phyloP scores from a whole-genome alignment of 768 basidiomycete genomes.

The Candolleomyces eurysporus region DNA sequence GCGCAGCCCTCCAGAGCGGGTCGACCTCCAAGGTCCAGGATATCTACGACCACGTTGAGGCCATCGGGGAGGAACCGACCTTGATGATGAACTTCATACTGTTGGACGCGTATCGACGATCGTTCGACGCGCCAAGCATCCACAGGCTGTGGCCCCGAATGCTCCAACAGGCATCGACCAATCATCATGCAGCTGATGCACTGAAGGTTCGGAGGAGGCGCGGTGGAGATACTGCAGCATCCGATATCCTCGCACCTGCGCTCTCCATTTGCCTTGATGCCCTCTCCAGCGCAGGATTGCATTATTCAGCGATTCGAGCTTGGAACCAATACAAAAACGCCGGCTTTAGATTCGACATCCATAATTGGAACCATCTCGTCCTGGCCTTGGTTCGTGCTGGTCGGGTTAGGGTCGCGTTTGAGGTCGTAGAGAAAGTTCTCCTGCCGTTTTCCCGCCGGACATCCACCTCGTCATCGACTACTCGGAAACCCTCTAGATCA shows the following conservation, averaged over 20 bases:
- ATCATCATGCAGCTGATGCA: constrained; percentile 8
- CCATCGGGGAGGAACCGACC: constrained; percentile 54
- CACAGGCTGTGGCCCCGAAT: constrained; percentile 57
- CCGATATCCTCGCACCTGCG: constrained; percentile 69
- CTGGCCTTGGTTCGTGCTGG: constrained; percentile 77
- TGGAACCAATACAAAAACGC: constrained; percentile 65
- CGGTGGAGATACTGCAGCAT: constrained; percentile 14
- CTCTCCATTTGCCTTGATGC: constrained; percentile 82
- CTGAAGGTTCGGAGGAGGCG: background rate
- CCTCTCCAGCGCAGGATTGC: constrained; percentile 60
- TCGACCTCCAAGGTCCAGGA: constrained; percentile 54
- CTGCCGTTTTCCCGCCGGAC: constrained; percentile 41
- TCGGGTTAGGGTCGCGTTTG: constrained; percentile 80
- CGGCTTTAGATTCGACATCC: constrained; percentile 79
- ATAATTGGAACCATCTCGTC: constrained; percentile 89
- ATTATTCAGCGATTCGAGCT: constrained; percentile 55
- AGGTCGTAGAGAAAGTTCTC: constrained; percentile 75
- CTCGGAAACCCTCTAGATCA: background rate
- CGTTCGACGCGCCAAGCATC: constrained; percentile 52
- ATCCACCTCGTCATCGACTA: background rate
- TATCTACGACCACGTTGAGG: constrained; percentile 49
- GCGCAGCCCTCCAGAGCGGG: constrained; percentile 42
- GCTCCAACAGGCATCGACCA: background rate
- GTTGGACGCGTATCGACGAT: constrained; percentile 69
- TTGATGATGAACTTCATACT: constrained; percentile 61